Percentiles rank a stretch among this genome's conserved stretches.
These are phyloP conservation scores for Paradendryphiella salina DNA, from an alignment of 2,329 filamentous ascomycete genomes.

Conservation along the genomic window DNA sequence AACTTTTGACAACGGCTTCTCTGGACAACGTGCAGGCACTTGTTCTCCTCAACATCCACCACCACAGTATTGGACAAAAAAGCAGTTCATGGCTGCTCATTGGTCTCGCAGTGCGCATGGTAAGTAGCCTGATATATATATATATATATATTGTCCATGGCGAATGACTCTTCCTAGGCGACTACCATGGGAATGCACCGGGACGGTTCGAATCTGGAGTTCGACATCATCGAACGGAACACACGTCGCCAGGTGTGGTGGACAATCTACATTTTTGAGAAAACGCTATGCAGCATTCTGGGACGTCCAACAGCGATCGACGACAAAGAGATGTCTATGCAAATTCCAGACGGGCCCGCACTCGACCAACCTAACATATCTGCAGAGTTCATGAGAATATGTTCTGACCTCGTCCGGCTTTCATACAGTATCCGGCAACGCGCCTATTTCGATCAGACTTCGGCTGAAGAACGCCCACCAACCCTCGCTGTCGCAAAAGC, in stretches of 20 bases:
- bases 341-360: slow-evolving; percentile 24
- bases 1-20: slow-evolving; percentile 46
- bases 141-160: too few relatives aligned
- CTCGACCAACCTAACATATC: slow-evolving; percentile 25
- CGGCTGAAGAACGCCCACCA: slow-evolving; percentile 25
- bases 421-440: slow-evolving; percentile 29
- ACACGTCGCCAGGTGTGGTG: slow-evolving; percentile 33
- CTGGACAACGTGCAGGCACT: slow-evolving; percentile 51
- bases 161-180: slow-evolving; percentile 27
- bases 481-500: slow-evolving; percentile 23
- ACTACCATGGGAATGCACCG: slow-evolving; percentile 53
- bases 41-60: slow-evolving; percentile 49
- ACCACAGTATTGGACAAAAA: slow-evolving; percentile 50
- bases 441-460: slow-evolving; percentile 28
- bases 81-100: slow-evolving; percentile 50
- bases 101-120: slow-evolving; percentile 49
- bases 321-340: slow-evolving; percentile 29
- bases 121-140: slow-evolving; percentile 5
- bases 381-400: slow-evolving; percentile 17
- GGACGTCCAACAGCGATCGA: slow-evolving; percentile 35
- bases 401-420: slow-evolving; percentile 18
- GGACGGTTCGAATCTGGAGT: slow-evolving; percentile 46
- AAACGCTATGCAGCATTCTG: slow-evolving; percentile 30
- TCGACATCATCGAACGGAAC: slow-evolving; percentile 41
- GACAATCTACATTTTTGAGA: slow-evolving; percentile 34